Conservation (phyloP, 2,329 filamentous ascomycete genomes). For the Geosmithia morbida region DNA sequence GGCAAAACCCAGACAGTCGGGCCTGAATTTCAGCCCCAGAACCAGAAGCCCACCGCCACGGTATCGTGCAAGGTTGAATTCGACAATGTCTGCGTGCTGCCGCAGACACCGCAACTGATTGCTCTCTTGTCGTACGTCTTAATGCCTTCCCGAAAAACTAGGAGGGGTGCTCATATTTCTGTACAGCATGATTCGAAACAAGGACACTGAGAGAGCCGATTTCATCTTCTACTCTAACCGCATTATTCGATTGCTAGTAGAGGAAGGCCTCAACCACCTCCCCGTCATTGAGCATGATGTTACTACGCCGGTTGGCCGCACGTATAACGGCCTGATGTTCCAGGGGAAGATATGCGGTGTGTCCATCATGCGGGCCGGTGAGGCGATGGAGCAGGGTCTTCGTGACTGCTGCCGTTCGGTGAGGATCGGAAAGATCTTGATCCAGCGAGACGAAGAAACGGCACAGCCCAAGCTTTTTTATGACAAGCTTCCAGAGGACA, state of each 20-base stretch:
- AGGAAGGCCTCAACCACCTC: slow-evolving; percentile 93
- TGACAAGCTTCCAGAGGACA: slow-evolving; percentile 92
- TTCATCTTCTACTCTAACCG: slow-evolving; percentile 99
- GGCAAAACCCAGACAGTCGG: slow-evolving; percentile 41
- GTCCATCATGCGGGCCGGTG: slow-evolving; percentile 94
- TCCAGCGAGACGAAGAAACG: slow-evolving; percentile 94
- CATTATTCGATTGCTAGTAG: slow-evolving; percentile 90
- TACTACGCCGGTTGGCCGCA: slow-evolving; percentile 77
- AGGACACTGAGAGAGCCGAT: slow-evolving; percentile 77
- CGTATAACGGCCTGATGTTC: slow-evolving; percentile 85
- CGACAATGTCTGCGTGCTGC: slow-evolving; percentile 78
- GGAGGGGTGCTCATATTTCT: slow-evolving; percentile 3
- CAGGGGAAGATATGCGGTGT: slow-evolving; percentile 98
- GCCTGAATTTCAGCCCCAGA: slow-evolving; percentile 61
- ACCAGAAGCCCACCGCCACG: slow-evolving; percentile 73
- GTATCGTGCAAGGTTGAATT: slow-evolving; percentile 71
- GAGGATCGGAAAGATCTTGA: slow-evolving; percentile 94
- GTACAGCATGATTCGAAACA: slow-evolving; percentile 83
- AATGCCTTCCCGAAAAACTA: slow-evolving; percentile 1
- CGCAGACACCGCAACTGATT: slow-evolving; percentile 93
- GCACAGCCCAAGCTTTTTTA: slow-evolving; percentile 88
- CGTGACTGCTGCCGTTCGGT: slow-evolving; percentile 97
- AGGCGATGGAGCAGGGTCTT: slow-evolving; percentile 96
- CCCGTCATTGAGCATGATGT: slow-evolving; percentile 81
- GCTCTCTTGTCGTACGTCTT: slow-evolving; percentile 82